A percentile compares a stretch with the other conserved stretches of the same genome.
These are phyloP conservation scores for Eutypa lata DNA, from an alignment of 2,329 filamentous ascomycete genomes.

Conservation along the genomic window DNA sequence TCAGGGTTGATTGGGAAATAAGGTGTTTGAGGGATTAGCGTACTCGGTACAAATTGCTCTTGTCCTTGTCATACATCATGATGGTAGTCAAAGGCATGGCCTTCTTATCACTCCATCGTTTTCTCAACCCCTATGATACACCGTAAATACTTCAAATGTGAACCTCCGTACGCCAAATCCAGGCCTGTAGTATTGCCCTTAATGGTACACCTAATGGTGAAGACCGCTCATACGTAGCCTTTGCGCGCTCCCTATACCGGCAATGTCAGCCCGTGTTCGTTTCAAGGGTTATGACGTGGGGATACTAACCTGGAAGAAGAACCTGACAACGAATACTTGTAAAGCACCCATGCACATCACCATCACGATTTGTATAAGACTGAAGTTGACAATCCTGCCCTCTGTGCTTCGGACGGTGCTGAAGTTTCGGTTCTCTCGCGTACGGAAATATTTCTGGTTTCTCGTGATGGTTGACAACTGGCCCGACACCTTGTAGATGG, in stretches of 20 bases:
- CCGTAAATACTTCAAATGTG: constrained; percentile 10
- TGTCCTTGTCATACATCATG: constrained; percentile 12
- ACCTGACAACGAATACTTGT: constrained; percentile 95
- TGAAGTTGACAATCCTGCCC: constrained; percentile 94
- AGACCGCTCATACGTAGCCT: constrained; percentile 58
- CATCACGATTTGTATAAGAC: constrained; percentile 84
- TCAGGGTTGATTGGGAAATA: not conserved
- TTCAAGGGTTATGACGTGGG: not conserved
- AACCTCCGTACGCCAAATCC: constrained; percentile 7
- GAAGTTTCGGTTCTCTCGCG: constrained; percentile 97
- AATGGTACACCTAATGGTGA: constrained; percentile 12
- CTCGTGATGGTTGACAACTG: constrained; percentile 91
- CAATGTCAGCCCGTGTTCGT: constrained; percentile 13
- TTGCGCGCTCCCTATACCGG: constrained; percentile 57
- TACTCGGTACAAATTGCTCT: too few species aligned
- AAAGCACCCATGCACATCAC: constrained; percentile 93
- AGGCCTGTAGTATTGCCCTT: constrained; percentile 21
- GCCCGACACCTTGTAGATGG: constrained; percentile 89
- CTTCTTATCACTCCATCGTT: not conserved
- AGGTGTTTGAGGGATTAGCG: too few species aligned
- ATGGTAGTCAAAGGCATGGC: constrained; percentile 7
- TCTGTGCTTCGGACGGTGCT: constrained; percentile 96
- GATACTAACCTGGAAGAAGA: constrained; percentile 85
- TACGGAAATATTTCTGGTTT: constrained; percentile 99
- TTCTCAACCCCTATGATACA: constrained; percentile 23